phyloP scores from a whole-genome alignment of 1,284 basidiomycete genomes.

The Megacollybia platyphylla region DNA sequence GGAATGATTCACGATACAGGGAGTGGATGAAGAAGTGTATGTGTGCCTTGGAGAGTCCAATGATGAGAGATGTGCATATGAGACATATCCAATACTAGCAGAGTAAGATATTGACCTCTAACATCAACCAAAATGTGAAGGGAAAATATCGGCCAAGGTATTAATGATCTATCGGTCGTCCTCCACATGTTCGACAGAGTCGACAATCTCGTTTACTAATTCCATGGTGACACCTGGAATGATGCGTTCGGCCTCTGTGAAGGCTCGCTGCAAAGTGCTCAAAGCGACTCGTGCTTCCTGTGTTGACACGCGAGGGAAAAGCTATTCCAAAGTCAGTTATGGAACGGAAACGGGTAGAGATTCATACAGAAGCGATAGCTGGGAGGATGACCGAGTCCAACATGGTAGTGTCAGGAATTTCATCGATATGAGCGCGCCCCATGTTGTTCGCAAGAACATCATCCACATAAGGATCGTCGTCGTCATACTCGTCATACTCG shows the following conservation, averaged over 20 bases:
- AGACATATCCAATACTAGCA: neutral
- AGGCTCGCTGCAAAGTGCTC: conserved; percentile 75
- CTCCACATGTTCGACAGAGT: conserved; percentile 84
- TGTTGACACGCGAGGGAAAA: conserved; percentile 81
- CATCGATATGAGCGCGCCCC: conserved; percentile 33
- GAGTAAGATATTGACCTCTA: neutral
- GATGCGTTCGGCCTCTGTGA: conserved; percentile 83
- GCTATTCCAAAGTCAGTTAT: conserved; percentile 26
- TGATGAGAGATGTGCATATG: neutral
- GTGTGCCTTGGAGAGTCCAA: neutral
- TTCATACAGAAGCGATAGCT: conserved; percentile 78
- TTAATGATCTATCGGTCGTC: conserved; percentile 32
- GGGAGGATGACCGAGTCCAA: conserved; percentile 90
- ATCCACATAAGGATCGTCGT: conserved; percentile 16
- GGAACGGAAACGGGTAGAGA: conserved; percentile 4
- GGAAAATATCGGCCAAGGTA: neutral
- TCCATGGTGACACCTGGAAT: conserved; percentile 77
- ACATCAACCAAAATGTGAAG: neutral
- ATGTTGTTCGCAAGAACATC: conserved; percentile 26
- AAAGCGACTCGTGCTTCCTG: conserved; percentile 79
- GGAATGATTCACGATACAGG: neutral
- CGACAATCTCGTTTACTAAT: conserved; percentile 77
- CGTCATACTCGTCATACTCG: conserved; percentile 54
- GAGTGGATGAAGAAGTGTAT: neutral
- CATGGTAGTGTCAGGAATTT: conserved; percentile 78